A percentile compares a stretch with the other conserved stretches of the same genome.
phyloP scores from a whole-genome alignment of 2,329 filamentous ascomycete species.

The Didymella exigua region DNA sequence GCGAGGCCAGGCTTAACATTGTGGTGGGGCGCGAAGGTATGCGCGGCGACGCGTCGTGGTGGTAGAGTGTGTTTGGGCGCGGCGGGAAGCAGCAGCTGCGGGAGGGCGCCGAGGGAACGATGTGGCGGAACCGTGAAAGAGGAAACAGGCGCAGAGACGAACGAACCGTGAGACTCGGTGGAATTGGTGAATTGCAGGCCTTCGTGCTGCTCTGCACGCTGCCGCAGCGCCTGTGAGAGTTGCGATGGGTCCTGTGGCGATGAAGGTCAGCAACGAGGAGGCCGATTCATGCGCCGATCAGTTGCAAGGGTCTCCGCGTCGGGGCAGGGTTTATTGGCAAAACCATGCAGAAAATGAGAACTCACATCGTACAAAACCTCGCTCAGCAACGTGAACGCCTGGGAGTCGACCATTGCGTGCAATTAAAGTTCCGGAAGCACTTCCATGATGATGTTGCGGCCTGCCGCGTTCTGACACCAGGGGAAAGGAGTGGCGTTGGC shows the following conservation, averaged over 20 bases:
- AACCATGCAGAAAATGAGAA: constrained; percentile 23
- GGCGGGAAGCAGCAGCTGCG: constrained; percentile 21
- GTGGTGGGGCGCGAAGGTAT: constrained; percentile 9
- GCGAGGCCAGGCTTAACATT: constrained; percentile 40
- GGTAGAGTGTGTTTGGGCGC: constrained; percentile 22
- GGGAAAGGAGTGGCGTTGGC: background rate
- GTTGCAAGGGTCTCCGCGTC: constrained; percentile 29
- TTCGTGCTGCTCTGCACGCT: constrained; percentile 38
- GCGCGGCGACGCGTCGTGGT: constrained; percentile 37
- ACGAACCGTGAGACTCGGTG: constrained; percentile 24
- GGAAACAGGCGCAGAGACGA: constrained; percentile 15
- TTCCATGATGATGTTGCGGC: background rate
- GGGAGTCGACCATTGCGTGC: constrained; percentile 38
- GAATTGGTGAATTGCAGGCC: constrained; percentile 34
- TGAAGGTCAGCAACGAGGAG: constrained; percentile 25
- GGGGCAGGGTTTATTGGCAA: constrained; percentile 22
- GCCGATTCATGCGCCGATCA: constrained; percentile 26
- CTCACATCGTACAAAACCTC: constrained; percentile 45
- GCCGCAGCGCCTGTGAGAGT: constrained; percentile 44
- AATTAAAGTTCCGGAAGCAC: constrained; percentile 3
- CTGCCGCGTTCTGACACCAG: background rate
- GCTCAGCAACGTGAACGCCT: constrained; percentile 34
- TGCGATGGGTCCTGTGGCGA: constrained; percentile 45
- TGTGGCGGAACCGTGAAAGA: constrained; percentile 13
- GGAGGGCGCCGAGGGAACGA: constrained; percentile 14